A percentile compares a stretch with the other conserved stretches of the same genome.
These are phyloP conservation scores for Citrus medica DNA, from an alignment of 345 rosid species.

Conservation along the genomic window DNA sequence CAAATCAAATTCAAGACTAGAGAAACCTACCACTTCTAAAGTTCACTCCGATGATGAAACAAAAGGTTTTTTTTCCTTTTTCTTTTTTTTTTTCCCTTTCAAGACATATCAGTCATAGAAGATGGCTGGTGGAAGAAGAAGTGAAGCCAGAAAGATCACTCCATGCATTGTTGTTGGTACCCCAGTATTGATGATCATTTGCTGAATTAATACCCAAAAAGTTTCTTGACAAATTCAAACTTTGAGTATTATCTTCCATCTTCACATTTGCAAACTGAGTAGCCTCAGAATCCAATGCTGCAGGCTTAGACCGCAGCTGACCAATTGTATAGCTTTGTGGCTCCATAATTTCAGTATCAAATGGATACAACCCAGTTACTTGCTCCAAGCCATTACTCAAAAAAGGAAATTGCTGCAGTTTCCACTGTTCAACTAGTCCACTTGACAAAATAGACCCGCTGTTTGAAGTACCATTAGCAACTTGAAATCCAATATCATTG, in stretches of 20 bases:
- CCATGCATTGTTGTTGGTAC: conserved; percentile 41
- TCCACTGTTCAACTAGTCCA: conserved; percentile 44
- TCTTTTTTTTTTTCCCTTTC: background rate
- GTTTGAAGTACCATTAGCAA: conserved; percentile 16
- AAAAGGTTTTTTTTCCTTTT: background rate
- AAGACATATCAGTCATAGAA: conserved; percentile 25
- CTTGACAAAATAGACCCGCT: conserved; percentile 24
- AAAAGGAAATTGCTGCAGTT: conserved; percentile 45
- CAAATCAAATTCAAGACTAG: background rate
- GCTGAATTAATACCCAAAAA: conserved; percentile 36
- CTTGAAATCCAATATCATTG: conserved; percentile 28
- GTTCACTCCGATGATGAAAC: conserved; percentile 9
- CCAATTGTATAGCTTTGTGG: conserved; percentile 17
- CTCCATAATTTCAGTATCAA: conserved; percentile 29
- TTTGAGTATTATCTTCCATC: conserved; percentile 38
- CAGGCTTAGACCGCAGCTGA: conserved; percentile 27
- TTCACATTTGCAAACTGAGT: conserved; percentile 24
- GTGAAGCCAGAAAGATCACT: conserved; percentile 45
- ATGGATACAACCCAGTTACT: conserved; percentile 25
- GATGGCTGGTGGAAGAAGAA: conserved; percentile 41
- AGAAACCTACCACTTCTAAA: conserved; percentile 24
- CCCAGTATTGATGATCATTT: conserved; percentile 44
- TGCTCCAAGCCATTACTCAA: conserved; percentile 24
- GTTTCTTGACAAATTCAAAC: conserved; percentile 43
- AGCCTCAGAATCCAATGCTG: conserved; percentile 20